Evolutionary conservation across 768 basidiomycete species (phyloP).

Genomic region (Russula sp.): DNA sequence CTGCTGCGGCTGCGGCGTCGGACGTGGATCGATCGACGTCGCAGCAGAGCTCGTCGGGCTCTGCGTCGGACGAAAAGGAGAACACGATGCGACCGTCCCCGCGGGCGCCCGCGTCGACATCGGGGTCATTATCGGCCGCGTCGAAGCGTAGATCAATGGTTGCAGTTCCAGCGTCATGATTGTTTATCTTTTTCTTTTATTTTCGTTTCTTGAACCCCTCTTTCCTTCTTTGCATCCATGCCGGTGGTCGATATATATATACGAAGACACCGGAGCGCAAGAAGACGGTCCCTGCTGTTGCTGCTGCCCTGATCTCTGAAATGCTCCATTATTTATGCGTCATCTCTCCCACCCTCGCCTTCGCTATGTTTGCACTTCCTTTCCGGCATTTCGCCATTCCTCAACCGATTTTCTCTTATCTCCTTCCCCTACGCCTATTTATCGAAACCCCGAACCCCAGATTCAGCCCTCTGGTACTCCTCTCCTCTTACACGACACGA

Average conservation of each 20-base stretch:
- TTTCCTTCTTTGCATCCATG: not conserved
- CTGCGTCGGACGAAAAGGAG: slow-evolving; percentile 17
- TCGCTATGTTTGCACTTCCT: not conserved
- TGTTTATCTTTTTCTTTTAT: not conserved
- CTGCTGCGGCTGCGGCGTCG: not conserved
- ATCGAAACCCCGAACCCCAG: not conserved
- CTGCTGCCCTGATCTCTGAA: slow-evolving; percentile 9
- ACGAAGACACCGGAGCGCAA: not conserved
- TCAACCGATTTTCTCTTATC: not conserved
- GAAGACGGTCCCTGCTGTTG: not conserved
- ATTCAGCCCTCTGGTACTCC: not conserved
- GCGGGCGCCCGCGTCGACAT: not conserved
- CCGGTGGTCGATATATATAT: not conserved
- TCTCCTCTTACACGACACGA: not conserved
- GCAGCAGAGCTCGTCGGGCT: slow-evolving; percentile 1
- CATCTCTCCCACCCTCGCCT: not conserved
- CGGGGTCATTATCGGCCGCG: slow-evolving; percentile 9
- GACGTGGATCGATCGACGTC: slow-evolving; percentile 13
- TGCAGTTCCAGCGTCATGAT: slow-evolving; percentile 12
- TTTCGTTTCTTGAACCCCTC: not conserved
- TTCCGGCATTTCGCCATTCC: not conserved
- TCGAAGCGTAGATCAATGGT: slow-evolving; percentile 19
- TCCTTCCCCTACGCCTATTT: not conserved
- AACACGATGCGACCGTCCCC: slow-evolving; percentile 13
- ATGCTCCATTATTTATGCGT: not conserved